These are phyloP conservation scores for Anthostomella pinea DNA, from an alignment of 2,329 filamentous ascomycete genomes.

Conservation along the genomic window DNA sequence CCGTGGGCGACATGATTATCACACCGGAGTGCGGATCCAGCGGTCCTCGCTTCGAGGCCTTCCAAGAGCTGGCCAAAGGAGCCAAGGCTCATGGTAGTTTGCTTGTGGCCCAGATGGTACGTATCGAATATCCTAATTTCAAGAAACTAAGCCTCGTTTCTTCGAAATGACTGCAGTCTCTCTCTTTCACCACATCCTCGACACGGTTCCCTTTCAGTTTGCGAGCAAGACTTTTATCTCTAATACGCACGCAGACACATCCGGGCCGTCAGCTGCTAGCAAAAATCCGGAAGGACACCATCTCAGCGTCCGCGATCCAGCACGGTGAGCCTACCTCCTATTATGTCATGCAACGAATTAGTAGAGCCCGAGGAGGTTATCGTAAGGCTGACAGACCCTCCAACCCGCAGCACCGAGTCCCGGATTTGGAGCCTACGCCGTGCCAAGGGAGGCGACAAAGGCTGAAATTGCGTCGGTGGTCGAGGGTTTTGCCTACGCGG, in stretches of 20 bases:
- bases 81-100: conserved; percentile 58
- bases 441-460: conserved; percentile 51
- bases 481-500: conserved; percentile 57
- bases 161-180: no score
- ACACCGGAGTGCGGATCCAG: conserved; percentile 47
- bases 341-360: no score
- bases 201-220: no score
- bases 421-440: conserved; percentile 42
- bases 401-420: no score
- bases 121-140: no score
- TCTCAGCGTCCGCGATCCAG: conserved; percentile 40
- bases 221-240: no score
- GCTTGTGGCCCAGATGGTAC: conserved; percentile 59
- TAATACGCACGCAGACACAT: no score
- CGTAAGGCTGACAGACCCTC: no score
- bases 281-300: conserved; percentile 34
- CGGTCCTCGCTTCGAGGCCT: conserved; percentile 60
- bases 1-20: conserved; percentile 57
- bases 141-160: no score
- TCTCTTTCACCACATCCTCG: no score
- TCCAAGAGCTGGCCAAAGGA: conserved; percentile 52
- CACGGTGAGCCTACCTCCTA: conserved; percentile 21
- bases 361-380: no score
- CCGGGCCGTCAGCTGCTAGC: conserved; percentile 53
- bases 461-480: conserved; percentile 56